A percentile compares a stretch with the other conserved stretches of the same genome.
Conservation (phyloP, 345 rosid species). For the Jatropha curcas region DNA sequence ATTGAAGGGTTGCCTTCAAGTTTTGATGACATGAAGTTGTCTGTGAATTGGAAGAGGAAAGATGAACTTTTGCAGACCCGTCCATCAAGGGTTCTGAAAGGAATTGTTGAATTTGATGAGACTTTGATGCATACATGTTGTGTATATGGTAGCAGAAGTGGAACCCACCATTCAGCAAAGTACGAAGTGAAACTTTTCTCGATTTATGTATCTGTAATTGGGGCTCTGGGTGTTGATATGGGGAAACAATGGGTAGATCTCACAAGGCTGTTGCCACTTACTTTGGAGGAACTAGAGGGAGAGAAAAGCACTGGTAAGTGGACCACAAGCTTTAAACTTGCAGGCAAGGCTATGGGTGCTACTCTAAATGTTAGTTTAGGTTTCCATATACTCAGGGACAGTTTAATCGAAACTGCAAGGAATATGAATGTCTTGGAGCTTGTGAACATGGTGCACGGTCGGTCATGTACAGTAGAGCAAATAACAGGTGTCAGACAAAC, state of each 20-base stretch:
- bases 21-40: conserved; percentile 48
- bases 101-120: conserved; percentile 69
- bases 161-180: conserved; percentile 54
- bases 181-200: conserved; percentile 61
- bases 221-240: conserved; percentile 40
- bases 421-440: conserved; percentile 35
- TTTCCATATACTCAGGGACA: conserved; percentile 40
- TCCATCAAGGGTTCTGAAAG: conserved; percentile 46
- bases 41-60: conserved; percentile 73
- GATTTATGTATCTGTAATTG: conserved; percentile 47
- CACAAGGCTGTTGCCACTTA: conserved; percentile 67
- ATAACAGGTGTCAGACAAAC: conserved; percentile 17
- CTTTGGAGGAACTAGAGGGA: conserved; percentile 67
- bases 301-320: conserved; percentile 60
- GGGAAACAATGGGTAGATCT: conserved; percentile 84
- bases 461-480: conserved; percentile 17
- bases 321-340: conserved; percentile 70
- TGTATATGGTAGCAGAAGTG: conserved; percentile 61
- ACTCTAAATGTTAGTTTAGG: conserved; percentile 69
- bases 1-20: conserved; percentile 63
- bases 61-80: conserved; percentile 52
- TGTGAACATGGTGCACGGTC: conserved; percentile 24
- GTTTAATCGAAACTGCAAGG: conserved; percentile 33
- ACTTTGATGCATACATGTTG: conserved; percentile 56
- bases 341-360: conserved; percentile 63